Evolutionary conservation across 345 rosid genomes (phyloP).

Genomic region (Dimocarpus longan): DNA sequence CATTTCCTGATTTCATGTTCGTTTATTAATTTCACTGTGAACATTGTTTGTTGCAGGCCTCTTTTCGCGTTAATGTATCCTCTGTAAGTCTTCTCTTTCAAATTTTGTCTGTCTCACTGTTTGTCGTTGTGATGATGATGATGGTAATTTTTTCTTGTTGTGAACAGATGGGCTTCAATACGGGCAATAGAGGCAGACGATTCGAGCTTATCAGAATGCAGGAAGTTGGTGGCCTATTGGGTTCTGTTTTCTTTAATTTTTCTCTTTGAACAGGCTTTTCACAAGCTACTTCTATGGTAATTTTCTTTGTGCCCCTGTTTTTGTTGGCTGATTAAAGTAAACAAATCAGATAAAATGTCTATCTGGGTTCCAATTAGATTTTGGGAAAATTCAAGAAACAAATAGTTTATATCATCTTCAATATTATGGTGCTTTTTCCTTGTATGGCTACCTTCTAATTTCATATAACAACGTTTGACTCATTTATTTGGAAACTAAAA

Average conservation of each 20-base stretch:
- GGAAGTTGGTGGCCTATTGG: slow-evolving; percentile 42
- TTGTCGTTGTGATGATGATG: not conserved
- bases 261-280: slow-evolving; percentile 34
- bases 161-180: slow-evolving; percentile 36
- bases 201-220: slow-evolving; percentile 20
- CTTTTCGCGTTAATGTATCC: slow-evolving; percentile 39
- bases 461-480: not conserved
- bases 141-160: not conserved
- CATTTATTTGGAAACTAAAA: not conserved
- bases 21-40: not conserved
- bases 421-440: not conserved
- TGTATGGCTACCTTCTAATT: not conserved
- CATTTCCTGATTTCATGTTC: not conserved
- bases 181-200: slow-evolving; percentile 36
- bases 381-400: not conserved
- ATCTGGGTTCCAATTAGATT: not conserved
- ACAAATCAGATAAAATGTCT: not conserved
- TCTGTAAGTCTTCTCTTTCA: slow-evolving; percentile 26
- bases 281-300: slow-evolving; percentile 36
- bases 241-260: slow-evolving; percentile 36
- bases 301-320: not conserved
- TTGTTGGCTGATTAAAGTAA: not conserved
- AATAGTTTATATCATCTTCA: not conserved
- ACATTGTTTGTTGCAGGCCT: slow-evolving; percentile 33
- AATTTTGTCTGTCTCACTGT: not conserved